phyloP scores from a whole-genome alignment of 2,329 filamentous ascomycete species.

The Xylogone sp. region DNA sequence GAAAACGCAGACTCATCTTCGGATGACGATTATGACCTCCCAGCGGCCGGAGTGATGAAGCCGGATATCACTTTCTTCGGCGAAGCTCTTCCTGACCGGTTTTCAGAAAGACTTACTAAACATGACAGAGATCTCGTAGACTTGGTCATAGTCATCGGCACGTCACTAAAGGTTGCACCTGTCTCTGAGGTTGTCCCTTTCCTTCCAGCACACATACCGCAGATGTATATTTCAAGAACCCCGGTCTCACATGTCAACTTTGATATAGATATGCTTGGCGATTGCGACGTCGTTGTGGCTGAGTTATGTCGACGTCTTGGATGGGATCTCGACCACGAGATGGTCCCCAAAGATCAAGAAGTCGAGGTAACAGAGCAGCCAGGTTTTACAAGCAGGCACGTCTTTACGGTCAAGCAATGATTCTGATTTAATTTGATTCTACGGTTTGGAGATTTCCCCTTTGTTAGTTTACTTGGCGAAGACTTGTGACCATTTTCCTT shows the following conservation, averaged over 20 bases:
- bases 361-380: constrained; percentile 52
- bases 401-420: constrained; percentile 29
- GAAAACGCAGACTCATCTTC: constrained; percentile 28
- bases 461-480: no score
- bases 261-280: constrained; percentile 92
- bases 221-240: constrained; percentile 85
- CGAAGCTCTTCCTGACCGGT: constrained; percentile 80
- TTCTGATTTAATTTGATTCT: no score
- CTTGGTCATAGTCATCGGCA: constrained; percentile 92
- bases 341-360: constrained; percentile 67
- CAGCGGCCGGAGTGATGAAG: constrained; percentile 79
- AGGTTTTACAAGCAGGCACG: constrained; percentile 41
- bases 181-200: constrained; percentile 88
- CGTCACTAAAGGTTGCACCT: constrained; percentile 90
- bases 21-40: constrained; percentile 60
- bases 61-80: constrained; percentile 99
- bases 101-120: constrained; percentile 75
- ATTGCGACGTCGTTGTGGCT: constrained; percentile 85
- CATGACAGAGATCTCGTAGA: constrained; percentile 79
- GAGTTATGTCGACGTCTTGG: constrained; percentile 79
- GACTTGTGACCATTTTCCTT: no score
- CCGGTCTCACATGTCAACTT: constrained; percentile 89
- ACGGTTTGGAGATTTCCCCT: no score
- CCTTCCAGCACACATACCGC: constrained; percentile 74
- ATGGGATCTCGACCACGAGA: constrained; percentile 78